Percentiles rank a stretch among this genome's conserved stretches.
These are phyloP conservation scores for Lablab purpureus DNA, from an alignment of 306 rosid genomes.

Conservation along the genomic window DNA sequence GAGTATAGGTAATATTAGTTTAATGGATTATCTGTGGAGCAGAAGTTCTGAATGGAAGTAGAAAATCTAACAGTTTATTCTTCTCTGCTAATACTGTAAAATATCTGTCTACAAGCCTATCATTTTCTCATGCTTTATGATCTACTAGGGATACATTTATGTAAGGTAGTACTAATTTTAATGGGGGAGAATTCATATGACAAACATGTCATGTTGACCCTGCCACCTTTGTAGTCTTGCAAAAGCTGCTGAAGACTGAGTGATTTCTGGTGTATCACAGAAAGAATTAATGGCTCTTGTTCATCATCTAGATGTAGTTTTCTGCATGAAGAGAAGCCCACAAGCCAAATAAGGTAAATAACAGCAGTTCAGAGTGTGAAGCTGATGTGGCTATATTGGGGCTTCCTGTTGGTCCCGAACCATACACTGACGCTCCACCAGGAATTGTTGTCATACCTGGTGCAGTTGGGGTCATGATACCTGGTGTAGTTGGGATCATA, in stretches of 20 bases:
- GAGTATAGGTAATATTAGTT: slow-evolving; percentile 15
- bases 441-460: slow-evolving; percentile 69
- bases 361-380: slow-evolving; percentile 53
- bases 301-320: slow-evolving; percentile 56
- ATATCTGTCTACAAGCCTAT: slow-evolving; percentile 69
- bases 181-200: slow-evolving; percentile 52
- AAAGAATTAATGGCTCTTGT: slow-evolving; percentile 47
- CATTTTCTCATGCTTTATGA: slow-evolving; percentile 55
- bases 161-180: slow-evolving; percentile 49
- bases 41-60: slow-evolving; percentile 44
- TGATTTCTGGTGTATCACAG: slow-evolving; percentile 52
- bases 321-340: slow-evolving; percentile 59
- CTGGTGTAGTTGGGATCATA: slow-evolving; percentile 49
- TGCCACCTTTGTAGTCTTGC: slow-evolving; percentile 48
- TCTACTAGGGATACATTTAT: slow-evolving; percentile 56
- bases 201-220: slow-evolving; percentile 47
- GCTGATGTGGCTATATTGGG: slow-evolving; percentile 72
- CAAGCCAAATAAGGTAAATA: slow-evolving; percentile 53
- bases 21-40: slow-evolving; percentile 4
- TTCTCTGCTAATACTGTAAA: slow-evolving; percentile 56
- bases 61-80: slow-evolving; percentile 60
- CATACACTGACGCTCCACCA: slow-evolving; percentile 72
- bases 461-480: slow-evolving; percentile 42
- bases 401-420: slow-evolving; percentile 72
- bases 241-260: slow-evolving; percentile 53